Evolutionary conservation across 176 grass and related monocot species (phyloP).

Genomic region (Carex myosuroides): DNA sequence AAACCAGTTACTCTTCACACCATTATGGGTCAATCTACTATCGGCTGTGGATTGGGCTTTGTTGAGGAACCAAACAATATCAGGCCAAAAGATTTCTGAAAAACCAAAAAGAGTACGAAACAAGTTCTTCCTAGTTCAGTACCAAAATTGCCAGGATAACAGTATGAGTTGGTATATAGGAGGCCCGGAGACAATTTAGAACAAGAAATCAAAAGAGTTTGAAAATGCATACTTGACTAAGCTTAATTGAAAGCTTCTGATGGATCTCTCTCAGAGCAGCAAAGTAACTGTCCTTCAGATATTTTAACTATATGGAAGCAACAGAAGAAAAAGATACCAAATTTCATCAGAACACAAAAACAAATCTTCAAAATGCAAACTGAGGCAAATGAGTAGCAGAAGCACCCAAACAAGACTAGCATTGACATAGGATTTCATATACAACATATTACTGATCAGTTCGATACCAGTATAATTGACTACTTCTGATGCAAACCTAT

Average conservation of each 20-base stretch:
- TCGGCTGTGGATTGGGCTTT: background rate
- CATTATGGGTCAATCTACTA: background rate
- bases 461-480: background rate
- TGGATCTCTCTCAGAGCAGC: conserved; percentile 51
- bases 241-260: conserved; percentile 52
- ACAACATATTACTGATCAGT: background rate
- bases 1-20: background rate
- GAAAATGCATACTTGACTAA: conserved; percentile 38
- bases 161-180: background rate
- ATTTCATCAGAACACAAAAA: background rate
- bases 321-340: background rate
- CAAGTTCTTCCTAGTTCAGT: background rate
- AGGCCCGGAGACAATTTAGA: background rate
- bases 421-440: background rate
- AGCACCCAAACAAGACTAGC: background rate
- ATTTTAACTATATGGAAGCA: conserved; percentile 49
- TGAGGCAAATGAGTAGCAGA: background rate
- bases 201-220: background rate
- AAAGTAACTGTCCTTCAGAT: conserved; percentile 61
- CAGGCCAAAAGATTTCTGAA: background rate
- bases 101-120: background rate
- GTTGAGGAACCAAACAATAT: background rate
- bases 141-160: background rate
- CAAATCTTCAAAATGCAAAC: background rate
- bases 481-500: background rate